Base-by-base conservation (phyloP, 2,329 filamentous ascomycete genomes). In the Boeremia exigua region DNA sequence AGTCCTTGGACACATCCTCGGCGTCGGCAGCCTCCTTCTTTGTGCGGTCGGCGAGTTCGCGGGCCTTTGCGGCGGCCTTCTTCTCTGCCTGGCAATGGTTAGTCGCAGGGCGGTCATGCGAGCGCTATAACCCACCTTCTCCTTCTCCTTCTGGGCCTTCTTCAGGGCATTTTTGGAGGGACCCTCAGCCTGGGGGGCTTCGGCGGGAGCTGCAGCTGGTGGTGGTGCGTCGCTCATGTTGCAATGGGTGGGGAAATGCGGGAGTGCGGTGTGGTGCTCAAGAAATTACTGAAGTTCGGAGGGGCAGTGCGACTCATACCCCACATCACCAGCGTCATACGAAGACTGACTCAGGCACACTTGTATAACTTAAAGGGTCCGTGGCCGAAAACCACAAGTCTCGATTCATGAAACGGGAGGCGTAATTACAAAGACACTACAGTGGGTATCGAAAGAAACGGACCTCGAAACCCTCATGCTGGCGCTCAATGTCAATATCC, bases 1-100 rank as follows among this genome's bases (percentile, higher is more conserved):
- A 89, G 63, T 91, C 89, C 72, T 85, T 88, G 62, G 85, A 85
- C 48, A 86, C 86, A 56, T 88, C 85, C 42, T 82, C 84, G 30
- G 86, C 87, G 59, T 87, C 86, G 56, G 86, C 85, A 38, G 86
- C 86, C 58, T 89, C 89, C 71, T 90, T 76, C 61, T 76, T 75
- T 39, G 65, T 58, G 51, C 72, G 72, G 19, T 75, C 71, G 33
- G 78, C 79, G 44, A 79, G 89, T 70, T 89, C 88, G 39, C 69
- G 70, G 37, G 73, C 73, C 65, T 74, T 71, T 36, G 73, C 72
- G 38, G 72, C 73, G 37, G 71, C 73, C 58, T 77, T 77, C 65
- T 77, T 77, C 57, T 74, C 75, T 33, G 75, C 75, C 74, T 77
- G 54, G 23, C 15, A 28, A 39, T 37, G 19, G 43, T 56, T 25